phyloP scores from a whole-genome alignment of 2,329 filamentous ascomycete species.

The Alternaria sp. region DNA sequence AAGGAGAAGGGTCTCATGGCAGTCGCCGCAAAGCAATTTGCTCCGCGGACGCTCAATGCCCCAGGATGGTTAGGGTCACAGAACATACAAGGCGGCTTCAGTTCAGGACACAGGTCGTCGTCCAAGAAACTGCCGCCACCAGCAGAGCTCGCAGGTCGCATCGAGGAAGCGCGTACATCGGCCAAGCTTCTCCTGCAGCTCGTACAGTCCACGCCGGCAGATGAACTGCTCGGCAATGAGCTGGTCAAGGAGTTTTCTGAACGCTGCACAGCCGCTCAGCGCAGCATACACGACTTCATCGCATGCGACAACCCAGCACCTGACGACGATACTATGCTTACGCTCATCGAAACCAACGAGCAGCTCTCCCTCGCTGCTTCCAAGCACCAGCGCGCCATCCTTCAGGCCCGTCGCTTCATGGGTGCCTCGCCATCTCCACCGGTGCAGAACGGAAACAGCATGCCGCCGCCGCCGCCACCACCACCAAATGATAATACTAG shows the following conservation, averaged over 20 bases:
- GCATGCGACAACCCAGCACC: conserved; percentile 77
- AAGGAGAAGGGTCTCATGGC: conserved; percentile 72
- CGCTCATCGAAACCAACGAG: conserved; percentile 92
- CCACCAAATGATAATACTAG: neutral
- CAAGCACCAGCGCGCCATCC: conserved; percentile 81
- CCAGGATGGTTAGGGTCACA: conserved; percentile 51
- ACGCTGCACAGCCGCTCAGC: conserved; percentile 80
- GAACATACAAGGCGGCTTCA: conserved; percentile 33
- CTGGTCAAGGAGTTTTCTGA: conserved; percentile 91
- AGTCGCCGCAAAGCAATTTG: conserved; percentile 44
- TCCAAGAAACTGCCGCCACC: conserved; percentile 65
- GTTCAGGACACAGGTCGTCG: conserved; percentile 29
- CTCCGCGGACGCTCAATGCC: conserved; percentile 56
- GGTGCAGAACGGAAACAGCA: conserved; percentile 17
- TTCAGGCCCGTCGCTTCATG: conserved; percentile 62
- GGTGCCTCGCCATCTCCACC: conserved; percentile 42
- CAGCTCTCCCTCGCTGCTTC: conserved; percentile 83
- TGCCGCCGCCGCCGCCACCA: conserved; percentile 7
- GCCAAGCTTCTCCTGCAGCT: conserved; percentile 93
- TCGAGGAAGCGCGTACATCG: conserved; percentile 90
- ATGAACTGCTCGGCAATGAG: conserved; percentile 82
- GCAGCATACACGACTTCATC: conserved; percentile 87
- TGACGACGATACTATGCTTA: conserved; percentile 93
- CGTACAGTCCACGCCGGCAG: conserved; percentile 80
- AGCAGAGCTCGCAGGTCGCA: conserved; percentile 78